These are phyloP conservation scores for Diaporthe sp. DNA, from an alignment of 2,329 filamentous ascomycete species.

Conservation along the genomic window DNA sequence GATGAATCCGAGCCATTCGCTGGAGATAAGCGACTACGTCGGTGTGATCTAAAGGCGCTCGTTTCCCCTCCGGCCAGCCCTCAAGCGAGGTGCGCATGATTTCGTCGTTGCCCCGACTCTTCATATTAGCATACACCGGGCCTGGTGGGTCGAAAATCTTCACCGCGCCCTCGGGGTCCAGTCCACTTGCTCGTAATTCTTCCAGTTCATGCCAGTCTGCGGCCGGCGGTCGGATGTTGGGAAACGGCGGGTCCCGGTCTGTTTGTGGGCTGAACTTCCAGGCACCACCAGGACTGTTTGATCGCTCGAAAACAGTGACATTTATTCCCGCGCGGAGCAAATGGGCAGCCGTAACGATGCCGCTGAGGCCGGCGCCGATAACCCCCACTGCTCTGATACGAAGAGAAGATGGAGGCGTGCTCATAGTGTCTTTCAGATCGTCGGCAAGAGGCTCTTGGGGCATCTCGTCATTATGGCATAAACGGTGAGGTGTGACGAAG, in stretches of 20 bases:
- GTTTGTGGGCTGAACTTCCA: not conserved
- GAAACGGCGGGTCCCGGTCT: constrained; percentile 5
- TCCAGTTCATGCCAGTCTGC: not conserved
- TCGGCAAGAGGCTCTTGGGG: not conserved
- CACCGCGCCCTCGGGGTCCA: not conserved
- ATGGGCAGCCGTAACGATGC: not conserved
- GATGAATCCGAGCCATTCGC: not conserved
- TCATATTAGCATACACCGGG: constrained; percentile 1
- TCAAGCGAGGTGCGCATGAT: constrained; percentile 6
- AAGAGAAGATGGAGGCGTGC: not conserved
- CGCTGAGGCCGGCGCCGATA: not conserved
- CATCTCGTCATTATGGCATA: not conserved
- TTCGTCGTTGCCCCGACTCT: not conserved
- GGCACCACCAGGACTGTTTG: not conserved
- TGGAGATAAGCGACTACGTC: not conserved
- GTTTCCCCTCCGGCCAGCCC: not conserved
- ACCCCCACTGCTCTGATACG: not conserved
- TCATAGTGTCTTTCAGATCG: not conserved
- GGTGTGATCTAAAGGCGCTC: not conserved
- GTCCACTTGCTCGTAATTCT: not conserved
- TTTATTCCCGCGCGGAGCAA: not conserved
- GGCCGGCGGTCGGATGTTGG: not conserved
- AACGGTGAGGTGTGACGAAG: no score
- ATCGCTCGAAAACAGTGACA: constrained; percentile 3
- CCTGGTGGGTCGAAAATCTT: not conserved